Percentiles rank a stretch among this genome's conserved stretches.
Evolutionary conservation across 164 flowering plant genomes (phyloP).

Genomic region (Umbilicus rupestris): DNA sequence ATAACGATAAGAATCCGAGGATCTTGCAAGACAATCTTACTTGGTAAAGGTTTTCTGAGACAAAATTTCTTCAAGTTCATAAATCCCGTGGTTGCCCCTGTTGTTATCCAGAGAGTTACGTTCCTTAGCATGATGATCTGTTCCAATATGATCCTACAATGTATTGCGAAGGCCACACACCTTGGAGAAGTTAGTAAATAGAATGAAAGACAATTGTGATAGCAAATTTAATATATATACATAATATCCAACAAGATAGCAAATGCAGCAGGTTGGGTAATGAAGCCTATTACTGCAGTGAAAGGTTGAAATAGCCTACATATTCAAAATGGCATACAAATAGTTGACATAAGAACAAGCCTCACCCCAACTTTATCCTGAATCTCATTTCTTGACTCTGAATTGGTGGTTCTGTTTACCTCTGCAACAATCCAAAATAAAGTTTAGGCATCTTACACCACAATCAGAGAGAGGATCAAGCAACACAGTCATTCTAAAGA

Average conservation of each 20-base stretch:
- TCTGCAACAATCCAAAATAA: not conserved
- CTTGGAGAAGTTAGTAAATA: not conserved
- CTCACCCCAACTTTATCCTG: not conserved
- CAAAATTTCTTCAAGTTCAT: conserved; percentile 54
- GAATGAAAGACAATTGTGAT: not conserved
- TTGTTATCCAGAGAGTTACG: conserved; percentile 5
- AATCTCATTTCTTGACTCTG: not conserved
- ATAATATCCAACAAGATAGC: not conserved
- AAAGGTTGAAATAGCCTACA: not conserved
- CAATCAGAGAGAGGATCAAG: conserved; percentile 2
- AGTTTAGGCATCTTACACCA: not conserved
- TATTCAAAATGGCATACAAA: not conserved
- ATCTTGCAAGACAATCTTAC: conserved; percentile 24
- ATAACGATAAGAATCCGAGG: not conserved
- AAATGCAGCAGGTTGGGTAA: not conserved
- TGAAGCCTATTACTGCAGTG: not conserved
- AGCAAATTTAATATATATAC: not conserved
- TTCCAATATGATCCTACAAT: conserved; percentile 1
- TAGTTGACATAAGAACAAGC: not conserved
- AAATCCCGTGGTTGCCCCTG: conserved; percentile 20
- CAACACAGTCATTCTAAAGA: not conserved
- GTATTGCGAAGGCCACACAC: too few relatives aligned
- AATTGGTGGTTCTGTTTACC: not conserved
- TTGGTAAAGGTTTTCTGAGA: conserved; percentile 70
- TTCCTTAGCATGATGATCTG: conserved; percentile 9